Conservation (phyloP, 495 filamentous ascomycete species). For the Penicillium canescens region DNA sequence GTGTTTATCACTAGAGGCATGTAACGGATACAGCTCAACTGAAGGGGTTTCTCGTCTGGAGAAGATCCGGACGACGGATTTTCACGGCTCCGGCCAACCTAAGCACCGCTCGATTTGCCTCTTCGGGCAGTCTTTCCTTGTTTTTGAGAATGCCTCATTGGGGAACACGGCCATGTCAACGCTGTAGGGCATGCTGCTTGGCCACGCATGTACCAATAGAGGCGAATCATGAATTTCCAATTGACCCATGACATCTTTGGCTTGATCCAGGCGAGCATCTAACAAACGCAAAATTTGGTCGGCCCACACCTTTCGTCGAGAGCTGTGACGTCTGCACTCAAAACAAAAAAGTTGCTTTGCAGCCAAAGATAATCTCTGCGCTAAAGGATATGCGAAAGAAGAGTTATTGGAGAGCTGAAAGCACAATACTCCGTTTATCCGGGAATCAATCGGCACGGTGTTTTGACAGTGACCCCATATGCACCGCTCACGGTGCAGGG, state of each 20-base stretch:
- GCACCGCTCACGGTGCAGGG: not conserved
- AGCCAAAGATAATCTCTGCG: not conserved
- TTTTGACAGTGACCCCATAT: not conserved
- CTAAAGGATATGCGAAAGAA: not conserved
- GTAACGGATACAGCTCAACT: not conserved
- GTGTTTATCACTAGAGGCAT: not conserved
- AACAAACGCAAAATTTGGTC: not conserved
- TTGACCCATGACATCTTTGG: not conserved
- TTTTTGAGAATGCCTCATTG: not conserved
- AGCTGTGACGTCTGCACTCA: not conserved
- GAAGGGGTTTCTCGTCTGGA: not conserved
- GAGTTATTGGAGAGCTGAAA: not conserved
- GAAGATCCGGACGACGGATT: not conserved
- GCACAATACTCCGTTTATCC: slow-evolving; percentile 1
- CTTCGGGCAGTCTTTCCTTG: not conserved
- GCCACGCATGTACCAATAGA: not conserved
- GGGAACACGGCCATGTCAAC: not conserved
- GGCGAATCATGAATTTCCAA: not conserved
- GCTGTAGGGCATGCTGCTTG: not conserved
- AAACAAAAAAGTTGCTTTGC: not conserved
- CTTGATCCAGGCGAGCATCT: not conserved
- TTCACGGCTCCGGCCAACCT: not conserved
- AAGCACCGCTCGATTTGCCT: not conserved
- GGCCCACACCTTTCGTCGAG: not conserved
- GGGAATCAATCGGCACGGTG: not conserved